Percentiles rank a stretch among this genome's conserved stretches.
Conservation (phyloP, 176 grass and related monocot genomes). For the Cenchrus fungigraminus region DNA sequence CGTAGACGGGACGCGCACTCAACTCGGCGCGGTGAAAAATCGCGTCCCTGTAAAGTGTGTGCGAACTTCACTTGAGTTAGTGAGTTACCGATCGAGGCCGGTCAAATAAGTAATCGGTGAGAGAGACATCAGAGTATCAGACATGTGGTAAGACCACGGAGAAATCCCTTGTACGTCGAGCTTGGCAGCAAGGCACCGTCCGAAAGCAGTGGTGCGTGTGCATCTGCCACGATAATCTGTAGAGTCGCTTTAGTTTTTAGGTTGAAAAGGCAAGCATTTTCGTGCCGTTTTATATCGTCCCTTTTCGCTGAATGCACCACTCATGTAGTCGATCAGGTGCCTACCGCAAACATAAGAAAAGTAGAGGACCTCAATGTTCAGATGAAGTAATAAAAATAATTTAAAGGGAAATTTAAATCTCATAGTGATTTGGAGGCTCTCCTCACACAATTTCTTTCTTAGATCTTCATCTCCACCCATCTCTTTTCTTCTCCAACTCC, state of each 20-base stretch:
- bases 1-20: neutral
- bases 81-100: no score
- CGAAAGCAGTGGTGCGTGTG: neutral
- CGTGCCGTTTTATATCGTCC: neutral
- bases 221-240: neutral
- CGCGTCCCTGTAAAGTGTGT: neutral
- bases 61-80: neutral
- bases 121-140: neutral
- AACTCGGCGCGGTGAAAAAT: neutral
- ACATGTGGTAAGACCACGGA: neutral
- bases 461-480: no score
- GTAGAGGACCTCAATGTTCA: neutral
- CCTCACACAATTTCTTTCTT: no score
- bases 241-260: neutral
- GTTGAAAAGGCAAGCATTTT: neutral
- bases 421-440: no score
- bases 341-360: neutral
- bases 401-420: no score
- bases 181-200: neutral
- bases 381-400: neutral
- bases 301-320: neutral
- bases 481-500: no score
- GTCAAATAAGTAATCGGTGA: slow-evolving; percentile 10
- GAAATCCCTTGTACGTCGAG: slow-evolving; percentile 2
- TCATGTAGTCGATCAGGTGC: neutral